Percentiles rank a stretch among this genome's conserved stretches.
These are phyloP conservation scores for Amanita fuliginea DNA, from an alignment of 768 basidiomycete species.

Conservation along the genomic window DNA sequence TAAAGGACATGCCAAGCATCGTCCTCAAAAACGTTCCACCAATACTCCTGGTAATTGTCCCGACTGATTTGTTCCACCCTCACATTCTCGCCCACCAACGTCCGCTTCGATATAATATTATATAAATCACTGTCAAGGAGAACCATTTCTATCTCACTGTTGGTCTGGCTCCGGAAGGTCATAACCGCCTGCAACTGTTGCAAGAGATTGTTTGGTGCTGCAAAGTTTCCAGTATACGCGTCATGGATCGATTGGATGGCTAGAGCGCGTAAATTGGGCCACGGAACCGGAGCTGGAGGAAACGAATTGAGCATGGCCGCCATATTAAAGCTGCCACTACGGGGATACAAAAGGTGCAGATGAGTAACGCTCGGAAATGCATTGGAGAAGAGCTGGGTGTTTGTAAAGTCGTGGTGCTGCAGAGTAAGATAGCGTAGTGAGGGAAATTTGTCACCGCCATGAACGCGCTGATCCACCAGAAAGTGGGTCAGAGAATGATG, in stretches of 20 bases:
- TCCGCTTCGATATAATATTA: slow-evolving; percentile 5
- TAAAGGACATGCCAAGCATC: slow-evolving; percentile 5
- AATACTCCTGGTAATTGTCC: slow-evolving; percentile 18
- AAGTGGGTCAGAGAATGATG: slow-evolving; percentile 12
- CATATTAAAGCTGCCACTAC: not conserved
- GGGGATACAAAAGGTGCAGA: slow-evolving; percentile 19
- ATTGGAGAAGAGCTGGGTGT: slow-evolving; percentile 11
- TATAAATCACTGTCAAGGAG: slow-evolving; percentile 20
- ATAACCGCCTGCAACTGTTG: slow-evolving; percentile 11
- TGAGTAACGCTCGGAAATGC: slow-evolving; percentile 21
- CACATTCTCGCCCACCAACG: not conserved
- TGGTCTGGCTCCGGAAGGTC: slow-evolving; percentile 8
- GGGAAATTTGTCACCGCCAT: slow-evolving; percentile 16
- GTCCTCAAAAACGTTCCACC: slow-evolving; percentile 17
- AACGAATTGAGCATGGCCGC: slow-evolving; percentile 10
- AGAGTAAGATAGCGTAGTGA: slow-evolving; percentile 23
- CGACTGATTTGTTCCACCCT: slow-evolving; percentile 1
- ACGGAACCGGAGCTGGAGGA: slow-evolving; percentile 10
- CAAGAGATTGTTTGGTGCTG: slow-evolving; percentile 9
- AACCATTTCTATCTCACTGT: slow-evolving; percentile 14
- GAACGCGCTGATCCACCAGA: slow-evolving; percentile 13
- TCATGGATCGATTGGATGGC: slow-evolving; percentile 19
- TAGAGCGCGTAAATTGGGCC: slow-evolving; percentile 16
- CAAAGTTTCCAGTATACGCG: slow-evolving; percentile 4
- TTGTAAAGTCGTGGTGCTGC: slow-evolving; percentile 13